Evolutionary conservation across 2,329 filamentous ascomycete genomes (phyloP).

Genomic region (Lizonia empirigonia): DNA sequence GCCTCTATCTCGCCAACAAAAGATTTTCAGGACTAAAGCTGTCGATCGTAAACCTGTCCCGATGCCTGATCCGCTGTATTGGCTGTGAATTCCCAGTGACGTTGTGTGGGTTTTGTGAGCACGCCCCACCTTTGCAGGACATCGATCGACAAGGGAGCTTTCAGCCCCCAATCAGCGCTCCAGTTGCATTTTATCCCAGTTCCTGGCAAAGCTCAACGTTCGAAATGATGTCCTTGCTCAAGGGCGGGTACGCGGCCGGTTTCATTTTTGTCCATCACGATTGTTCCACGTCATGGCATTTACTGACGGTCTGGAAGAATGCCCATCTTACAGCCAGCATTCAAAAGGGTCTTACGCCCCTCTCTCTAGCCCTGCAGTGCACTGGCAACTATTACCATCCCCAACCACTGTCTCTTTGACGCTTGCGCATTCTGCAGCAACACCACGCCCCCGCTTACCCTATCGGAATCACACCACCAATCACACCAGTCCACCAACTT

Average conservation of each 20-base stretch:
- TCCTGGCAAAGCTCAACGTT: constrained; percentile 4
- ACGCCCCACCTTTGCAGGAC: constrained; percentile 9
- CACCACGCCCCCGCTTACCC: constrained; percentile 20
- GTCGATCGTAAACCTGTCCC: constrained; percentile 34
- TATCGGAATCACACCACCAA: constrained; percentile 21
- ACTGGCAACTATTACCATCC: constrained; percentile 2
- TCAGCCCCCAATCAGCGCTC: constrained; percentile 30
- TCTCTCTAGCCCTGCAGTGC: not conserved
- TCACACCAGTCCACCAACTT: constrained; percentile 19
- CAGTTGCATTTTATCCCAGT: not conserved
- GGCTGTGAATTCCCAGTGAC: constrained; percentile 41
- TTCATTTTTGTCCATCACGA: constrained; percentile 17
- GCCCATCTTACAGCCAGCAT: constrained; percentile 16
- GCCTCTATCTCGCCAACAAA: constrained; percentile 18
- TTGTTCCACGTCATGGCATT: constrained; percentile 36
- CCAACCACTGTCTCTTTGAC: constrained; percentile 5
- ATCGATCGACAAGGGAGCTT: constrained; percentile 25
- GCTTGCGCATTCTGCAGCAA: constrained; percentile 22
- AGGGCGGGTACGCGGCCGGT: constrained; percentile 18
- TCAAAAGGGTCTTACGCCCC: constrained; percentile 18
- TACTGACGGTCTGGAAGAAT: constrained; percentile 23
- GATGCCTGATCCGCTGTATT: constrained; percentile 20
- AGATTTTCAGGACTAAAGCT: constrained; percentile 24
- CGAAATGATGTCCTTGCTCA: constrained; percentile 12
- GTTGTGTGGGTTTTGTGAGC: constrained; percentile 30